Base-by-base conservation (phyloP, 2,329 filamentous ascomycete genomes). In the Gaeumannomyces sp. region DNA sequence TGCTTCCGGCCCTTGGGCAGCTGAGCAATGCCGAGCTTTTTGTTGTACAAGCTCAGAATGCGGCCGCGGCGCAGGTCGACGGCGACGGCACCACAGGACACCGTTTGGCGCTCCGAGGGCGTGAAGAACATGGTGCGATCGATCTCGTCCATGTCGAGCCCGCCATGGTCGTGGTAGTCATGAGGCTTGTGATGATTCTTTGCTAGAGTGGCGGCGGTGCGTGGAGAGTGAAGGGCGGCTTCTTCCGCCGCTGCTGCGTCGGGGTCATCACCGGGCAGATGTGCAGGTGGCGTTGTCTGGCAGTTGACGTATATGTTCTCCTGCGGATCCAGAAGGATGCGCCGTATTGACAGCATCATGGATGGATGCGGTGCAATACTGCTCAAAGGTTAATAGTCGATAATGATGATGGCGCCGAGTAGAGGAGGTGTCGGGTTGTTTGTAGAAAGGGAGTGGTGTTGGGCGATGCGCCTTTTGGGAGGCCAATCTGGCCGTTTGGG, bases 1-100 rank as follows among this genome's bases (percentile, higher is more conserved):
- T 81, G 78, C 70, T 80, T 81, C 66, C 79, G 76, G 60, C 80
- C 80, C 69, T 82, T 82, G 61, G 80, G 80, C 8, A 82, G 73
- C 70, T 82, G 79, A 69, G 74, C 78, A 67, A 81, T 77, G 25
- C 74, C 72, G 66, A 78, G 76, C 59, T 73, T 73, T 31, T 71
- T 74, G 70, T 82, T 81, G 70, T 74, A 78, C 27, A 83, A 71
- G 53, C 80, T 70, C 35, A 81, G 72, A 6, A 82, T 73, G 64
- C 74, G 76, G 33, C 72, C 72, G 3, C 71, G 69, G 1, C 64
- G 63, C 5, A 73, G 72, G 69, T 80, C 76, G 64, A 82, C 71
- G 13, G 78, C 78, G 57, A 82, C 78, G 27, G 79, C 80, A 38
- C 80, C 80, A 69, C 79, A 81, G 31, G 78, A 80, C 64, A 81